Base-by-base conservation (phyloP, 2,329 filamentous ascomycete genomes). In the Coleophoma crateriformis region DNA sequence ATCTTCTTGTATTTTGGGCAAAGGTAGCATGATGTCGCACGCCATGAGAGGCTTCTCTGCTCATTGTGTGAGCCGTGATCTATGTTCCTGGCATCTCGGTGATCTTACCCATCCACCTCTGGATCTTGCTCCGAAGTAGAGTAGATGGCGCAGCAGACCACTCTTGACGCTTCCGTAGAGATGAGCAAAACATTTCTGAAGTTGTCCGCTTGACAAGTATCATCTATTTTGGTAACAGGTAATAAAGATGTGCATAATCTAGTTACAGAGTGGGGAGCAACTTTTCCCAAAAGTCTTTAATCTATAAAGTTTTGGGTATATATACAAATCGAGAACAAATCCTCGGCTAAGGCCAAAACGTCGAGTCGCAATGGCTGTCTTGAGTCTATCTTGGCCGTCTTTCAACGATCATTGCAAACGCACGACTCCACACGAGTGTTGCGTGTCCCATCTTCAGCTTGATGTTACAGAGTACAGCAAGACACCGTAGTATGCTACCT, bases 171-270 rank as follows among this genome's bases (percentile, higher is more conserved):
- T 56, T 62, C 38, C 64, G 59, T 27, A 67, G 49, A 10, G 57
- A 59, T 14, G 59, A 57, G 49, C 62, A 67, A 46, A 67, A 67
- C 62, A 65, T 63, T n/a, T 33, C 10, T 17, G 19, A 44, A 33
- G 4, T 7, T 32, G 20, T 14, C 27, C 7, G 8, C 27, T 27
- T 3, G 27, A 10, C 8, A 27, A 10, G 8, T 27, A 27, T 27
- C 27, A 7, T 27, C 6, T 7, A 27, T 4, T 27, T 27, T 27
- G 27, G 8, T 10, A 27, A 4, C 27, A 27, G 27, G 27, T 10
- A 27, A 27, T 4, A 27, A 27, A 27, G 27, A 27, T 14, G 41
- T 44, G 2, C 5, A n/a, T 11, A 14, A n/a, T 11, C 8, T 12
- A 33, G 32, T 13, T n/a, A 5, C 11, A 32, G 13, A 11, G 8